These are phyloP conservation scores for Dionaea muscipula DNA, from an alignment of 179 eudicot genomes.

Conservation along the genomic window DNA sequence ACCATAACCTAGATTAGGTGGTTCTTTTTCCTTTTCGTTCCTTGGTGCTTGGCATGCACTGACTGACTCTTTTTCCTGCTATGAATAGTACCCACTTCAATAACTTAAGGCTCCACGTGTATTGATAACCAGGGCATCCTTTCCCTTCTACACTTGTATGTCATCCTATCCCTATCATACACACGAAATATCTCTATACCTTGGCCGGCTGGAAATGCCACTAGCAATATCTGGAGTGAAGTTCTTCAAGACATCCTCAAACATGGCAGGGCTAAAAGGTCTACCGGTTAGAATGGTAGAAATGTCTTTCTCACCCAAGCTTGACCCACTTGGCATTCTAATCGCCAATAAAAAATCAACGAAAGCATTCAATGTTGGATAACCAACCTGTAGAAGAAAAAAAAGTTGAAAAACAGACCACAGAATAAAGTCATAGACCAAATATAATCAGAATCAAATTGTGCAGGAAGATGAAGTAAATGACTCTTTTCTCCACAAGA, in stretches of 20 bases:
- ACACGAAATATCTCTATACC: slow-evolving; percentile 26
- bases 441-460: neutral
- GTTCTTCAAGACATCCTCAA: slow-evolving; percentile 63
- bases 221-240: slow-evolving; percentile 79
- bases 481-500: neutral
- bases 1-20: too few species aligned
- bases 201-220: slow-evolving; percentile 66
- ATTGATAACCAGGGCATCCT: too few species aligned
- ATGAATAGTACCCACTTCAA: too few species aligned
- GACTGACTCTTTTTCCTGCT: too few species aligned
- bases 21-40: too few species aligned
- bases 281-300: slow-evolving; percentile 51
- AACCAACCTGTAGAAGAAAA: slow-evolving; percentile 35
- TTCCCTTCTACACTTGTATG: too few species aligned
- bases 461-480: too few species aligned
- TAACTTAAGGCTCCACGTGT: too few species aligned
- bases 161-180: too few species aligned
- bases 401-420: neutral
- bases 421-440: too few species aligned
- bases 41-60: too few species aligned
- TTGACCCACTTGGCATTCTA: slow-evolving; percentile 43
- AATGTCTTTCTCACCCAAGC: slow-evolving; percentile 37
- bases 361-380: slow-evolving; percentile 73
- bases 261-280: slow-evolving; percentile 71
- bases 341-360: slow-evolving; percentile 54